Base-by-base conservation (phyloP, 768 basidiomycete species). In the Trametes gibbosa region DNA sequence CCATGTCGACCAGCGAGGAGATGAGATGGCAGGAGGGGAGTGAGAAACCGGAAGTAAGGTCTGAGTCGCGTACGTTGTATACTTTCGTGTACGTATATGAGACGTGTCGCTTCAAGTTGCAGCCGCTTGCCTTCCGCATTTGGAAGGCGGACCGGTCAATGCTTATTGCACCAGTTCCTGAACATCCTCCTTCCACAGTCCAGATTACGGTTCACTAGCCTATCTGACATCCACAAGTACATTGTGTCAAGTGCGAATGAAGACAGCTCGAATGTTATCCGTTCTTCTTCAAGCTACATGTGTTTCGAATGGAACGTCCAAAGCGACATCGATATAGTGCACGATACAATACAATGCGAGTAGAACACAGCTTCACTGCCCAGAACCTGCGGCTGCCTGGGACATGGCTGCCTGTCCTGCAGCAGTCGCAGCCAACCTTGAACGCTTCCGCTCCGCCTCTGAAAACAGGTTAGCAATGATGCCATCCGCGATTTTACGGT, bases 381-480 rank as follows among this genome's bases (percentile, higher is more conserved):
- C 73, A 12, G 74, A 72, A 24, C 72, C 76, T 56, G 66, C 68
- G 24, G 79, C 82, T 52, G 88, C 79, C 54, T 83, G 80, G 21
- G 82, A 65, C 93, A 96, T 95, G 23, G 91, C 91, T 48, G 92
- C 92, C 66, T 95, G 91, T 3, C 87, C 88, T 47, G 92, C 92
- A 12, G 94, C 92, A 14, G 95, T 95, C 1, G 92, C 93, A 27
- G 95, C 95, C 61, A 96, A 72, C 68, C 96, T 77, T 59, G 89
- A 87, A 53, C 94, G 84, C 76, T 98, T 98, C 74, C 91, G 82
- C 74, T 98, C 97, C 46, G 95, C 95, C 82, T 98, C 97, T 85
- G 81, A 66, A 64, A 32, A 23, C 5, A 32, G 5, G 62, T 37
- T 58, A 65, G 43, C 12, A 56, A 53, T 40, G 50, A 50, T 16